Percentiles rank a stretch among this genome's conserved stretches.
These are phyloP conservation scores for Drosera spatulata DNA, from an alignment of 179 eudicot genomes.

Conservation along the genomic window DNA sequence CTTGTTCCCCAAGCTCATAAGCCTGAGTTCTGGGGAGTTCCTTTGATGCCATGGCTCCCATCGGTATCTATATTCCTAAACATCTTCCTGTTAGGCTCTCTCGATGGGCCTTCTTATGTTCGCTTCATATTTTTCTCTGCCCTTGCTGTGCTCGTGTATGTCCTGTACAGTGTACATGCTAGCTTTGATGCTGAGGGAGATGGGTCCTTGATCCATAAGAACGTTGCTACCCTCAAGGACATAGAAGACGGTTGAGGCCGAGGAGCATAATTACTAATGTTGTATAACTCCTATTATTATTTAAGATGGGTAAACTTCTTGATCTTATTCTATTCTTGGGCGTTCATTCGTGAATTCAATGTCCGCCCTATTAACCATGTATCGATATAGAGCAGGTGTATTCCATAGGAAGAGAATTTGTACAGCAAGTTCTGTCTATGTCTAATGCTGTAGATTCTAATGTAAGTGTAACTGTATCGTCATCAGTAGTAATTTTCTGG, in stretches of 20 bases:
- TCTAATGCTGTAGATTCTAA: too few relatives aligned
- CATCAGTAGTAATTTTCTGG: too few relatives aligned
- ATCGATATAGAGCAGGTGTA: too few relatives aligned
- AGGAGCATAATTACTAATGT: background rate
- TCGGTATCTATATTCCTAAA: constrained; percentile 63
- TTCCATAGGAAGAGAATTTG: too few relatives aligned
- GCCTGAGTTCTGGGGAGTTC: constrained; percentile 93
- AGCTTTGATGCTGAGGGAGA: constrained; percentile 83
- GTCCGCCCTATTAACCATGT: too few relatives aligned
- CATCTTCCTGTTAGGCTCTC: constrained; percentile 63
- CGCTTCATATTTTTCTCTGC: constrained; percentile 65
- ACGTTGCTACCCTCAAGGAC: constrained; percentile 15
- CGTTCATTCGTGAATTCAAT: too few relatives aligned
- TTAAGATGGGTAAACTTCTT: too few relatives aligned
- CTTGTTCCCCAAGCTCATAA: constrained; percentile 60
- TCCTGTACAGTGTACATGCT: constrained; percentile 83
- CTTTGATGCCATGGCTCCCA: constrained; percentile 87
- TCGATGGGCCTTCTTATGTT: constrained; percentile 55
- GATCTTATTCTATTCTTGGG: too few relatives aligned
- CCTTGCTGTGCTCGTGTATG: constrained; percentile 40
- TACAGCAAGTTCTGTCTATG: too few relatives aligned
- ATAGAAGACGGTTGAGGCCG: constrained; percentile 5
- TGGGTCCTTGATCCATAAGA: constrained; percentile 36
- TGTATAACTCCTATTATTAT: too few relatives aligned
- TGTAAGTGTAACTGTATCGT: too few relatives aligned